phyloP scores from a whole-genome alignment of 495 filamentous ascomycete species.

The Annulohypoxylon nitens region DNA sequence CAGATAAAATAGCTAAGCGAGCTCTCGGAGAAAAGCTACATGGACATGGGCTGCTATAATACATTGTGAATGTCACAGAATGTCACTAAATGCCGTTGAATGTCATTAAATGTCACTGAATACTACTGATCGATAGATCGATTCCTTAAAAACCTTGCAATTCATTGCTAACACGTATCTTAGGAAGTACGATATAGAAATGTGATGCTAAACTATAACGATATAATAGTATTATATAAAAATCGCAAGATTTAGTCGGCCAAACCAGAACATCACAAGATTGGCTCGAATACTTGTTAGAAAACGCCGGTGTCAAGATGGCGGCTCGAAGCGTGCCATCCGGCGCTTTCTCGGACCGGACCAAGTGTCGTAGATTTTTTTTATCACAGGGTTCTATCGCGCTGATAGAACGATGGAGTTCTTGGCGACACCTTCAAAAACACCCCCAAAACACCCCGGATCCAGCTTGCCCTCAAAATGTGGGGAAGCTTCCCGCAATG shows the following conservation, averaged over 20 bases:
- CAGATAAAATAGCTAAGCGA: slow-evolving; percentile 1
- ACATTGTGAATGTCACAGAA: no score
- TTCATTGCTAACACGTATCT: background rate
- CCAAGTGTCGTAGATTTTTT: slow-evolving; percentile 9
- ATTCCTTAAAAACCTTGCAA: background rate
- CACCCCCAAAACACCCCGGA: slow-evolving; percentile 23
- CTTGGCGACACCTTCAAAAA: slow-evolving; percentile 23
- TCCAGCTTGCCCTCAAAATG: slow-evolving; percentile 26
- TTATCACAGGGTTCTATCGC: slow-evolving; percentile 20
- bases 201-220: background rate
- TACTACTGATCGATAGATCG: background rate
- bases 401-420: background rate
- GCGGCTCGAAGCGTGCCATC: slow-evolving; percentile 28
- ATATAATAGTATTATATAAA: background rate
- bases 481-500: slow-evolving; percentile 32
- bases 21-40: background rate
- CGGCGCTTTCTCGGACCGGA: slow-evolving; percentile 43
- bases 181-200: background rate
- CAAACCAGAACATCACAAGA: background rate
- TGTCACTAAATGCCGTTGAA: background rate
- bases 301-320: background rate
- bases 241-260: background rate
- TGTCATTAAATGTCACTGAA: background rate
- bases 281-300: background rate
- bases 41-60: no score